Base-by-base conservation (phyloP, 441 rosid species). In the Bocquillonia castaneifolia region DNA sequence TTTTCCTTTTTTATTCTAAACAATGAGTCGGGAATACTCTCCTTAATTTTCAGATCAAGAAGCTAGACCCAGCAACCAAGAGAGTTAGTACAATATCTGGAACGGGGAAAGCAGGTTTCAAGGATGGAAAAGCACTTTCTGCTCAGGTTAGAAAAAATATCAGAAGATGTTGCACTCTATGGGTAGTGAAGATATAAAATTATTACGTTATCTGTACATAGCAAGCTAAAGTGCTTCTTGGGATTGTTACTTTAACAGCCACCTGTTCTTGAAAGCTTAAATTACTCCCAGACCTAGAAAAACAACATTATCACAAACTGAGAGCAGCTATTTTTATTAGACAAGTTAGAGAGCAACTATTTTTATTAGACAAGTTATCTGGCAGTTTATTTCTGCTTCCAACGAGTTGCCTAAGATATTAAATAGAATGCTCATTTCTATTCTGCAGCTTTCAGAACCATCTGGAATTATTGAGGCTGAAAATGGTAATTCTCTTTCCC, bases 101-200 rank as follows among this genome's bases (percentile, higher is more conserved):
- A 69, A 88, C 93, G 14, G 98, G 98, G 60, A 94, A 90, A 83
- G 97, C 99, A 8, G 97, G 97, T 80, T 94, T 91, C 81, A 85
- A 81, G 79, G 97, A 94, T 62, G 99, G 99, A 80, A 70, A 63
- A 52, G 88, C 87, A 50, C 77, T 80, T 58, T 69, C 59, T 25
- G 92, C 97, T 69, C 97, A 89, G 97, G 97, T 91, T 54, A 67
- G 86, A 66, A 77, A 28, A 47, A 5, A 47, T 65, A 55, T 32
- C 59, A 25, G 10, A 5, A 8, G 29, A 37, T 36, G 51, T 42
- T 63, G 47, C 52, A 31, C 13, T 59, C 28, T 66, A 42, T 64
- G 23, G 34, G 18, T 50, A 25, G 48, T 37, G 36, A 17, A n/a
- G 26, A 18, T 14, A 14, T 39, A 13, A 26, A 18, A 28, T 9